phyloP scores from a whole-genome alignment of 2,329 filamentous ascomycete species.

The Phaeosphaeria sp. region DNA sequence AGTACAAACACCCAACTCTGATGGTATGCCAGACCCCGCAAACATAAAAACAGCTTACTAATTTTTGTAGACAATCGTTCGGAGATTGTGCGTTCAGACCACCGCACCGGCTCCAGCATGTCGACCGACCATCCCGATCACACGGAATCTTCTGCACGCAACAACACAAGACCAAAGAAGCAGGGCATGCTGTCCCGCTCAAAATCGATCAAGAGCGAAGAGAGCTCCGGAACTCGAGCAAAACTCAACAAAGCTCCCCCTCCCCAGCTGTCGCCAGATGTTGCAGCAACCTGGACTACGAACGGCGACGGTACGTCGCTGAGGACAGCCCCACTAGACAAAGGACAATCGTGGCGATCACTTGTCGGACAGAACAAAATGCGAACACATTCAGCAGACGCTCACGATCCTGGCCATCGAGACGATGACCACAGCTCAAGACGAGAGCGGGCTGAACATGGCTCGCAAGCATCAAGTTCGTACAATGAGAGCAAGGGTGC shows the following conservation, averaged over 20 bases:
- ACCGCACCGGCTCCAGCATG: constrained; percentile 36
- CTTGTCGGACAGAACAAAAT: constrained; percentile 66
- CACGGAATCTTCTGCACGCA: constrained; percentile 30
- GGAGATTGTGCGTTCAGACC: constrained; percentile 36
- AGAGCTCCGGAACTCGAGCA: constrained; percentile 28
- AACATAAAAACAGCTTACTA: constrained; percentile 2
- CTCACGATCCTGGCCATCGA: constrained; percentile 51
- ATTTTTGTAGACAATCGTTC: constrained; percentile 38
- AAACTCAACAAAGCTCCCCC: constrained; percentile 44
- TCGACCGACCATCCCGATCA: constrained; percentile 33
- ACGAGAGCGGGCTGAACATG: constrained; percentile 40
- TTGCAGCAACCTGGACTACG: constrained; percentile 36
- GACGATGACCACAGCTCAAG: constrained; percentile 36
- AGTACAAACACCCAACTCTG: constrained; percentile 45
- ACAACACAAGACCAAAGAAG: constrained; percentile 40
- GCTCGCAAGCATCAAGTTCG: constrained; percentile 54
- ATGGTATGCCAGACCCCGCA: constrained; percentile 28
- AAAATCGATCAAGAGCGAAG: constrained; percentile 54
- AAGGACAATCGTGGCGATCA: constrained; percentile 71
- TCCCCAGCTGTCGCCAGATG: constrained; percentile 37
- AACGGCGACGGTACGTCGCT: constrained; percentile 54
- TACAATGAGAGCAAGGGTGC: constrained; percentile 66
- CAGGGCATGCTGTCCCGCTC: constrained; percentile 49
- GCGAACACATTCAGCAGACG: constrained; percentile 77
- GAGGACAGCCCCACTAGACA: constrained; percentile 69